These are phyloP conservation scores for Bruguiera parviflora DNA, from an alignment of 345 rosid genomes.

Conservation along the genomic window DNA sequence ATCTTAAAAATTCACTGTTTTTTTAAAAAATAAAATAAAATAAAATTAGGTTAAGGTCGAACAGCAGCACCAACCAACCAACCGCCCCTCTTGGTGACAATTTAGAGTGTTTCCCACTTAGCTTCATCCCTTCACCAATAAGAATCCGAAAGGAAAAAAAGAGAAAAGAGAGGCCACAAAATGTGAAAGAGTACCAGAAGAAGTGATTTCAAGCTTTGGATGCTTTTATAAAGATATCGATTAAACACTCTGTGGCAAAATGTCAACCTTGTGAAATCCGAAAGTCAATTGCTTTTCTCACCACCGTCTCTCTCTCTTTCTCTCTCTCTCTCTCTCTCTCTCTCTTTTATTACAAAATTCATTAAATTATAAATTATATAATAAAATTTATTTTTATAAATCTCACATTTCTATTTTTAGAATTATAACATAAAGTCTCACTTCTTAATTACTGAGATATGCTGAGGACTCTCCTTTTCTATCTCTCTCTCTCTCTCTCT, in stretches of 20 bases:
- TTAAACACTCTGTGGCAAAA: conserved; percentile 22
- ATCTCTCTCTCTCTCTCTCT: not conserved
- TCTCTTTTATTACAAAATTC: too few relatives aligned
- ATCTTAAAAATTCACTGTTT: conserved; percentile 10
- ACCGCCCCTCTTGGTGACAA: conserved; percentile 20
- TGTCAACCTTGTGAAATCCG: conserved; percentile 36
- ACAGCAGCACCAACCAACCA: conserved; percentile 21
- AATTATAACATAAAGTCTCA: too few relatives aligned
- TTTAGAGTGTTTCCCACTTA: conserved; percentile 43
- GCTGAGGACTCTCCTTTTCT: too few relatives aligned
- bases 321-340: not conserved
- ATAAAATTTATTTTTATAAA: too few relatives aligned
- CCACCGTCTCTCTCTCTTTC: conserved; percentile 9
- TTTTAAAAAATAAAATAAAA: too few relatives aligned
- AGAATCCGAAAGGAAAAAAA: conserved; percentile 30
- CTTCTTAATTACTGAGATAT: too few relatives aligned
- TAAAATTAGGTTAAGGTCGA: conserved; percentile 15
- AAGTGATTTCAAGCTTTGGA: conserved; percentile 30
- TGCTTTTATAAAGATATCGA: conserved; percentile 29
- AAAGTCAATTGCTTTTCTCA: conserved; percentile 45
- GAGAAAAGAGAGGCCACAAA: conserved; percentile 6
- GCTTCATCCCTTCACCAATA: conserved; percentile 28
- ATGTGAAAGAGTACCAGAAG: not conserved
- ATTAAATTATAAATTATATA: too few relatives aligned
- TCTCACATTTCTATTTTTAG: too few relatives aligned